Percentiles rank a stretch among this genome's conserved stretches.
Evolutionary conservation across 352 stramenopile genomes (phyloP).

Genomic region (Globisporangium cederbergense): DNA sequence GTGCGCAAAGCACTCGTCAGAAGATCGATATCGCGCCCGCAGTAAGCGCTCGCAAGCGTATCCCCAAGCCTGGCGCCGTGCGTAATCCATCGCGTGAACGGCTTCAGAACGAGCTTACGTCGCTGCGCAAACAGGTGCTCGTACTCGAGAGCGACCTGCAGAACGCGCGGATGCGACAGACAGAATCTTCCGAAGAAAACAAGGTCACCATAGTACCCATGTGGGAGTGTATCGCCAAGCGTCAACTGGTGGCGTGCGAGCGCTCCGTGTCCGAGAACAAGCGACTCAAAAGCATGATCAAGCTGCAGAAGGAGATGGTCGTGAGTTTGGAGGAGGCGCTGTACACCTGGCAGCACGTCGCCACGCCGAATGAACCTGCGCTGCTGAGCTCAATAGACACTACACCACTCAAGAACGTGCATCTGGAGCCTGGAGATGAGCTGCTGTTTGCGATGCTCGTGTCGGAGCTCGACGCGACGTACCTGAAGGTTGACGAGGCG

Average conservation of each 20-base stretch:
- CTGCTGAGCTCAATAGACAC: background rate
- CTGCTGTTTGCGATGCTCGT: slow-evolving; percentile 14
- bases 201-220: background rate
- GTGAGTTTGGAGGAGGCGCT: slow-evolving; percentile 9
- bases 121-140: too few relatives aligned
- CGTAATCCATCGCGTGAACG: too few relatives aligned
- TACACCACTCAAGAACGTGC: slow-evolving; percentile 3
- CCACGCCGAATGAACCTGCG: background rate
- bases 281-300: slow-evolving; percentile 9
- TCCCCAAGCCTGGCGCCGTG: too few relatives aligned
- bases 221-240: slow-evolving; percentile 14
- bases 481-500: slow-evolving; percentile 3
- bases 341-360: slow-evolving; percentile 4
- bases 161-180: too few relatives aligned
- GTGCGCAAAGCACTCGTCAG: too few relatives aligned
- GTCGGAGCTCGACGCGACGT: slow-evolving; percentile 15
- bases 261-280: slow-evolving; percentile 9
- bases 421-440: slow-evolving; percentile 8
- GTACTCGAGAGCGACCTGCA: too few relatives aligned
- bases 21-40: too few relatives aligned
- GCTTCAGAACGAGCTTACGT: too few relatives aligned
- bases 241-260: background rate
- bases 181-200: too few relatives aligned
- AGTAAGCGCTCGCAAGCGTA: too few relatives aligned
- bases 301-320: slow-evolving; percentile 6